Base-by-base conservation (phyloP, 208 protist species). In the Zelonia costaricensis region DNA sequence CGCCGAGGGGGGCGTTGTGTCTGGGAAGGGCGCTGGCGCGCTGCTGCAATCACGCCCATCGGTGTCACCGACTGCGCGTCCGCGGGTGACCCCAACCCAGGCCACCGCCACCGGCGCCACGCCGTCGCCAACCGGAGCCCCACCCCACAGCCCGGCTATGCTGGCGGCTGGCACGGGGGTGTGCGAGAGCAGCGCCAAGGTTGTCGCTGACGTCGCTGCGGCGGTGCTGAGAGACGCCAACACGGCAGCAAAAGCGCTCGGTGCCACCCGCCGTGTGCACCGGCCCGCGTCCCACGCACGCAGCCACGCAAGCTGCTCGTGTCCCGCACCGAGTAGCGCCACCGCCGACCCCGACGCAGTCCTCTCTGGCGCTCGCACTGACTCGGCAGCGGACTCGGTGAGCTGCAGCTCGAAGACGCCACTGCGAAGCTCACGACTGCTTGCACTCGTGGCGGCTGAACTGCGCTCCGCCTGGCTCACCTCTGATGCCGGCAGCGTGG, bases 131-230 rank as follows among this genome's bases (percentile, higher is more conserved):
- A 66, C n/a, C 2, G 27, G 10, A 3, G 57, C 30, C 23, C 23
- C 56, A 15, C n/a, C n/a, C n/a, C n/a, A n/a, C n/a, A 46, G 35
- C 48, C 18, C 20, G 13, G 36, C 20, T 22, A 33, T 8, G 25
- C 16, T 22, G 5, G 15, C 16, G 10, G 38, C 4, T 33, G 31
- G 20, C 18, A 40, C 25, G 9, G 65, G 42, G 3, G 65, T 49
- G 35, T 64, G 57, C 4, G 65, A 72, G 22, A 63, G 40, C 22
- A 72, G 12, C 25, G 63, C 65, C n/a, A 39, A 15, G 3, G 33
- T 4, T 16, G 30, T 16, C 10, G 27, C 49, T 22, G 18, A 8
- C 31, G 49, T 33, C n/a, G n/a, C n/a, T n/a, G n/a, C n/a, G n/a
- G n/a, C n/a, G n/a, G n/a, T n/a, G n/a, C n/a, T n/a, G n/a, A n/a